These are phyloP conservation scores for Tausonia pullulans DNA, from an alignment of 1,284 basidiomycete species.

Conservation along the genomic window DNA sequence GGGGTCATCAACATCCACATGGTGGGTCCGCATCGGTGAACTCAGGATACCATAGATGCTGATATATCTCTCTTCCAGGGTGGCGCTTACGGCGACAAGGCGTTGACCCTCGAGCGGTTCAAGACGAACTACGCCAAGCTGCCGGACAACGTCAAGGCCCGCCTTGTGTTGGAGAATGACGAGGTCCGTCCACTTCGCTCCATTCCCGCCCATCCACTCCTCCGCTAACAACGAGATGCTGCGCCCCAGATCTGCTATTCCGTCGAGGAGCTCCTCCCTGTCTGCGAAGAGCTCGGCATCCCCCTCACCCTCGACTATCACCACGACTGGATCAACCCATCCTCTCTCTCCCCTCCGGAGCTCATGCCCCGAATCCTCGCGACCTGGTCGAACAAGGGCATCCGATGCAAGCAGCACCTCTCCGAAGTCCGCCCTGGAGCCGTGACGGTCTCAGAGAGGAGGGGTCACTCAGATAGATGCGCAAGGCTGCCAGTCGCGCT, in stretches of 20 bases:
- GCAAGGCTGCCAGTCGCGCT: conserved; percentile 13
- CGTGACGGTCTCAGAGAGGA: conserved; percentile 61
- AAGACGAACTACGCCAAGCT: conserved; percentile 56
- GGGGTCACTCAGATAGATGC: conserved; percentile 76
- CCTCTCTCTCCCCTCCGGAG: conserved; percentile 27
- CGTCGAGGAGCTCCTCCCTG: conserved; percentile 67
- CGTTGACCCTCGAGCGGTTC: conserved; percentile 56
- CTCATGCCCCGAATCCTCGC: conserved; percentile 49
- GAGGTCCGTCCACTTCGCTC: conserved; percentile 44
- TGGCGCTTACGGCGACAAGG: conserved; percentile 70
- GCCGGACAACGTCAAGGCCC: conserved; percentile 51
- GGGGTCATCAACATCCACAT: conserved; percentile 29
- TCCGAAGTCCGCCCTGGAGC: conserved; percentile 69
- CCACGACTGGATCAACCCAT: conserved; percentile 54
- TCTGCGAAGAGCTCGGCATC: conserved; percentile 69
- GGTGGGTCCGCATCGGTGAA: background rate
- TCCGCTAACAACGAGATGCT: background rate
- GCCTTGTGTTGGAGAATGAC: conserved; percentile 83
- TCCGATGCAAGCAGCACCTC: conserved; percentile 78
- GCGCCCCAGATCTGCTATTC: conserved; percentile 63
- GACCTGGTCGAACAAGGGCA: conserved; percentile 63
- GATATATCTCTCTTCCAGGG: conserved; percentile 31
- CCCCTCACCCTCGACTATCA: conserved; percentile 59
- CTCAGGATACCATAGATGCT: background rate
- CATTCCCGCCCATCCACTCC: too few species aligned